Evolutionary conservation across 129 eudicot genomes (phyloP).

Genomic region (Apium graveolens): DNA sequence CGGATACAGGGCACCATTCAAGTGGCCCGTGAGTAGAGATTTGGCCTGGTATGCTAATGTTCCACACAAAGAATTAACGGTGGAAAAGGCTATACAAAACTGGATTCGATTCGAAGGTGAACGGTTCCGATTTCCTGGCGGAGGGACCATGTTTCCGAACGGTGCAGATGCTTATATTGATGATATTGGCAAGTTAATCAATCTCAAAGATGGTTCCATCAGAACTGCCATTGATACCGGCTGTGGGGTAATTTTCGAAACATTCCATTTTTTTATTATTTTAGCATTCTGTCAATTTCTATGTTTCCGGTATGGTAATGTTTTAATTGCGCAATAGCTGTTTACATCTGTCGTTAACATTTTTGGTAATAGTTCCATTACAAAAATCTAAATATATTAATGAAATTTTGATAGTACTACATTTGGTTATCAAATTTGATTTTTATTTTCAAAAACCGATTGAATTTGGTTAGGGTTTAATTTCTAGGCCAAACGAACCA

Average conservation of each 20-base stretch:
- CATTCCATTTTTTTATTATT: background rate
- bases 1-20: constrained; percentile 81
- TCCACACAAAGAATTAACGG: constrained; percentile 88
- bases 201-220: constrained; percentile 78
- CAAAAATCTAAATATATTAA: too few relatives aligned
- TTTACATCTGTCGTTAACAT: background rate
- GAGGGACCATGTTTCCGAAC: constrained; percentile 95
- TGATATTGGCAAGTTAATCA: constrained; percentile 71
- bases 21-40: constrained; percentile 86
- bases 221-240: constrained; percentile 99
- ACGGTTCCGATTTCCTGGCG: constrained; percentile 98
- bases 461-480: too few relatives aligned
- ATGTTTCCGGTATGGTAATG: background rate
- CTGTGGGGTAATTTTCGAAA: constrained; percentile 68
- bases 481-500: too few relatives aligned
- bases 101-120: constrained; percentile 95
- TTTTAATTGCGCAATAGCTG: background rate
- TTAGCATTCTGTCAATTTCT: background rate
- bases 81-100: constrained; percentile 92
- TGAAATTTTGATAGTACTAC: too few relatives aligned
- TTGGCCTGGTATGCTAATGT: constrained; percentile 88
- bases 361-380: background rate
- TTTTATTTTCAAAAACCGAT: too few relatives aligned
- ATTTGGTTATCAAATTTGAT: too few relatives aligned
- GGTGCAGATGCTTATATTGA: constrained; percentile 93